A percentile compares a stretch with the other conserved stretches of the same genome.
Conservation (phyloP, 805 yeast genomes). For the Candida maltosa region DNA sequence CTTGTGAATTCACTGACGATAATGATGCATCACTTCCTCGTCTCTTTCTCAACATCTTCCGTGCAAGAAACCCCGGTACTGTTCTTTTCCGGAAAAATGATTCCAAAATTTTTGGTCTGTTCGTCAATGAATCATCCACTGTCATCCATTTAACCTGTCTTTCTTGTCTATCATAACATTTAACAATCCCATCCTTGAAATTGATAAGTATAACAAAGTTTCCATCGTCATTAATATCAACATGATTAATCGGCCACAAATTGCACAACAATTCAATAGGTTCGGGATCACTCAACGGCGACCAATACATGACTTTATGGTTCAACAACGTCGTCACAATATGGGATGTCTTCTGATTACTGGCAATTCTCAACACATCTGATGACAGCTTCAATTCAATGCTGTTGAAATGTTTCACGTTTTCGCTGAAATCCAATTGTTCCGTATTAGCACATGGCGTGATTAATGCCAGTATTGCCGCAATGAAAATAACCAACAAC, state of each 20-base stretch:
- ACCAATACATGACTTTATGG: constrained; percentile 71
- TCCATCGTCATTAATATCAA: constrained; percentile 58
- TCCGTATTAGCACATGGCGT: constrained; percentile 8
- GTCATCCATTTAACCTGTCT: constrained; percentile 61
- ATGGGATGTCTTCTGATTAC: constrained; percentile 59
- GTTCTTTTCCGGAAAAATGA: constrained; percentile 60
- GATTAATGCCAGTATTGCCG: constrained; percentile 35
- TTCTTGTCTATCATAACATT: constrained; percentile 57
- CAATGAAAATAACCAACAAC: constrained; percentile 47
- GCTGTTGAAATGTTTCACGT: constrained; percentile 19
- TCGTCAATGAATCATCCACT: too few species aligned
- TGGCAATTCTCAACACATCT: constrained; percentile 59
- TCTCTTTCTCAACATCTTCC: constrained; percentile 30
- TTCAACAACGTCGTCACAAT: constrained; percentile 72
- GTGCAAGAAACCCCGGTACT: constrained; percentile 40
- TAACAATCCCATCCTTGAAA: constrained; percentile 45
- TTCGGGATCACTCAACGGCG: constrained; percentile 41
- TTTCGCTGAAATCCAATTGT: background rate
- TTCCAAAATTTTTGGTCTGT: constrained; percentile 42
- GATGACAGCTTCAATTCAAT: constrained; percentile 45
- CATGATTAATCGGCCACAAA: constrained; percentile 61
- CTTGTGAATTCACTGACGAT: constrained; percentile 16
- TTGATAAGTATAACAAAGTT: constrained; percentile 54
- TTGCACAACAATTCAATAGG: constrained; percentile 32
- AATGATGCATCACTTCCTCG: constrained; percentile 30